Evolutionary conservation across 495 filamentous ascomycete species (phyloP).

Genomic region (Xeromyces bisporus): DNA sequence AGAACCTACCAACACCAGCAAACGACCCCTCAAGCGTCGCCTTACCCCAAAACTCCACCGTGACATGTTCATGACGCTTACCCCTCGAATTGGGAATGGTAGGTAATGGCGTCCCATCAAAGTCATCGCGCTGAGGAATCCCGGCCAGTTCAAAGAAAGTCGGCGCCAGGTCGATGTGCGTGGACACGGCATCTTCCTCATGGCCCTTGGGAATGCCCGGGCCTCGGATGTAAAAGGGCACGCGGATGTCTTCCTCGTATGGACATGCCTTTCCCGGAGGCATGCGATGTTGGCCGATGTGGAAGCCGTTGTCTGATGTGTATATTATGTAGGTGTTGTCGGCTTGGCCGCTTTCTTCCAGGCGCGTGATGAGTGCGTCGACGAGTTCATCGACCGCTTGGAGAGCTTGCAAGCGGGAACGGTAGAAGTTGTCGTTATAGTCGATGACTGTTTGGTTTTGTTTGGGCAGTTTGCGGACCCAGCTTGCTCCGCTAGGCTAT

Average conservation of each 20-base stretch:
- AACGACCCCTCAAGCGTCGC: conserved; percentile 33
- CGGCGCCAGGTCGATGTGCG: conserved; percentile 53
- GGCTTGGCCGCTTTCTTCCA: conserved; percentile 34
- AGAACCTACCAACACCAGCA: conserved; percentile 13
- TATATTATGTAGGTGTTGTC: conserved; percentile 59
- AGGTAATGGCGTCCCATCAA: conserved; percentile 43
- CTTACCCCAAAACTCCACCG: conserved; percentile 47
- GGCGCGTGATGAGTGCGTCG: conserved; percentile 32
- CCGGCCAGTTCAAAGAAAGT: conserved; percentile 40
- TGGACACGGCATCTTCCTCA: conserved; percentile 39
- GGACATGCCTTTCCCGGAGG: conserved; percentile 56
- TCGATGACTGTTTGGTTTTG: conserved; percentile 38
- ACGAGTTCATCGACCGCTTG: conserved; percentile 59
- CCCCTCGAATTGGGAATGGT: conserved; percentile 16
- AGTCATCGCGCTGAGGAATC: conserved; percentile 30
- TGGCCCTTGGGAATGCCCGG: conserved; percentile 33
- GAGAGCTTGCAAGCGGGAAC: conserved; percentile 42
- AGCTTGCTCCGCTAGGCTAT: conserved; percentile 44
- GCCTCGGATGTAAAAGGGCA: conserved; percentile 46
- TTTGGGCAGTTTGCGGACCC: conserved; percentile 37
- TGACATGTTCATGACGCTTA: conserved; percentile 44
- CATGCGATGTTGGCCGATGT: conserved; percentile 56
- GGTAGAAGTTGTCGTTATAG: conserved; percentile 54
- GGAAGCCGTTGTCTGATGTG: conserved; percentile 59
- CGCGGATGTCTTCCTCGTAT: conserved; percentile 58